These are phyloP conservation scores for Allium cepa DNA, from an alignment of 106 monocot genomes.

Conservation along the genomic window DNA sequence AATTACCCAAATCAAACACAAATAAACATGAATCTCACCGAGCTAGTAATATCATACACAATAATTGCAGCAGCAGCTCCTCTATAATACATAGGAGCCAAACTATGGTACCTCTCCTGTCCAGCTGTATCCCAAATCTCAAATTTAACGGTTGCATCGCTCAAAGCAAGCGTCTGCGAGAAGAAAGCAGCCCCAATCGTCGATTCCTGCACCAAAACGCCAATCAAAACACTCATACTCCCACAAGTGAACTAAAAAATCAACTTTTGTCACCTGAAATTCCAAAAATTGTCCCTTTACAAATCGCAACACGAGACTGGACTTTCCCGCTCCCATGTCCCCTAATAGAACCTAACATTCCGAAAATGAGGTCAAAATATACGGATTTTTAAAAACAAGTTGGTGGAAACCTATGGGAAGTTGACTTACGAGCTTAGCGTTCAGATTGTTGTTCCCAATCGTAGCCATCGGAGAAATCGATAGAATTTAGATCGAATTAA, in stretches of 20 bases:
- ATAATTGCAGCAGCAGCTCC: conserved; percentile 93
- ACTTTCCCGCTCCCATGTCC: conserved; percentile 96
- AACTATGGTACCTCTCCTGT: conserved; percentile 93
- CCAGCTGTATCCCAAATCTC: conserved; percentile 99
- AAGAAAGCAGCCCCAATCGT: conserved; percentile 98
- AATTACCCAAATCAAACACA: background rate
- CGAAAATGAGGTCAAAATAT: background rate
- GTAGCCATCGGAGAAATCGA: conserved; percentile 41
- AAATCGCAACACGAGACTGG: conserved; percentile 94
- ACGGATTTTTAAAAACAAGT: background rate
- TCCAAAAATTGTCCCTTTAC: conserved; percentile 97
- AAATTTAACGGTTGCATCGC: conserved; percentile 88
- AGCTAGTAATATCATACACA: conserved; percentile 88
- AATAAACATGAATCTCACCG: conserved; percentile 22
- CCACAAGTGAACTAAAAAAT: background rate
- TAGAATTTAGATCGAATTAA: background rate
- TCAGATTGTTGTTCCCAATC: conserved; percentile 64
- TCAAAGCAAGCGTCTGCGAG: conserved; percentile 87
- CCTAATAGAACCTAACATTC: conserved; percentile 72
- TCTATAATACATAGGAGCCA: conserved; percentile 98
- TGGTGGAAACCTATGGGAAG: background rate
- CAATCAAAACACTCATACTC: background rate
- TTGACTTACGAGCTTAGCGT: conserved; percentile 62
- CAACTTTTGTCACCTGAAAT: conserved; percentile 48
- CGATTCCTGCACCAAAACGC: conserved; percentile 50